phyloP scores from a whole-genome alignment of 2,329 filamentous ascomycete genomes.

The Xylaria hypoxylon region DNA sequence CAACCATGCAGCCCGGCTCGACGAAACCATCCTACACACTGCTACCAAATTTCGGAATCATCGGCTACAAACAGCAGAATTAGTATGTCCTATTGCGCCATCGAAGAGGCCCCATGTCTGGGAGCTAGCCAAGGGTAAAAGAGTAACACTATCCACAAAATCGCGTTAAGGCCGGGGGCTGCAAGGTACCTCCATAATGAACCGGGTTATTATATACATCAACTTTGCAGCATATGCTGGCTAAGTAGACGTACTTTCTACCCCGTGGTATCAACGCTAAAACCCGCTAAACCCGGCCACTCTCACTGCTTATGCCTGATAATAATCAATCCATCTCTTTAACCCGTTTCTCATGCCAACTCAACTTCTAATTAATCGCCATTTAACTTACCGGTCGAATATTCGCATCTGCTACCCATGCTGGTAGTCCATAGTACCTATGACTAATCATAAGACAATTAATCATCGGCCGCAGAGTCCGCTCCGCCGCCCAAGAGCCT shows the following conservation, averaged over 20 bases:
- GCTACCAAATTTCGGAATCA: too few relatives aligned
- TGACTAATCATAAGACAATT: neutral
- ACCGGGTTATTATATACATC: slow-evolving; percentile 9
- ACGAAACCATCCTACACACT: too few relatives aligned
- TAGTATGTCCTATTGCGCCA: too few relatives aligned
- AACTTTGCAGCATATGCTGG: neutral
- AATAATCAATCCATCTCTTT: neutral
- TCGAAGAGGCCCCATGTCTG: too few relatives aligned
- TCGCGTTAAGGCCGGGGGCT: neutral
- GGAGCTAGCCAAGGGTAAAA: too few relatives aligned
- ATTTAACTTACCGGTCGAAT: neutral
- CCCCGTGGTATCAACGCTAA: neutral
- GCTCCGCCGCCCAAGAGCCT: slow-evolving; percentile 47
- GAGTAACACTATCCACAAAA: neutral
- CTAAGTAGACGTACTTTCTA: slow-evolving; percentile 4
- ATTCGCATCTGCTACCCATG: neutral
- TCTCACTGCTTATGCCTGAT: neutral
- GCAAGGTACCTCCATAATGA: neutral
- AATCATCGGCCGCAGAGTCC: slow-evolving; percentile 30
- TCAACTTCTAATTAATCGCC: neutral
- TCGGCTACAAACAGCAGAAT: too few relatives aligned
- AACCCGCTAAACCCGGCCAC: slow-evolving; percentile 23
- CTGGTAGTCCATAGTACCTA: neutral
- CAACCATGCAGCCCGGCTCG: too few relatives aligned
- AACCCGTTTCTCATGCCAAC: slow-evolving; percentile 2